Evolutionary conservation across 441 rosid genomes (phyloP), one percentile per base, ranked within the genome.

Genomic region (Populus hybrid): DNA sequence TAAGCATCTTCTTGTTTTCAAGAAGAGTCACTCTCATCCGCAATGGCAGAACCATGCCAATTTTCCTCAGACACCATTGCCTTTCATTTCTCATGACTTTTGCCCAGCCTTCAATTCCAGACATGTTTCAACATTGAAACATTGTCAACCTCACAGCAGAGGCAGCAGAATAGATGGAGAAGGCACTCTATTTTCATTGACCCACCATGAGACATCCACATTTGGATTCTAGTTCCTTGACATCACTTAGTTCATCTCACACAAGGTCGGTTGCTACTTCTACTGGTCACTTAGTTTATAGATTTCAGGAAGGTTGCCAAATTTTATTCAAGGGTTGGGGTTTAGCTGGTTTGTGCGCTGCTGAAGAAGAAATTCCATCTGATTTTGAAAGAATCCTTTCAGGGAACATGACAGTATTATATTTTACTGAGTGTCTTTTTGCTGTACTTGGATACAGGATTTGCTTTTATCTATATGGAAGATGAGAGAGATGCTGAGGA

Each of bases 401-500:
- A 68, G 50, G 16, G 87, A 91, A 40, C 5, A 6, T 67, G 38
- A 14, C 29, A 76, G 40, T 61, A 10, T 29, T 38, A 33, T 14
- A 74, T 65, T 40, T 29, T 45, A 68, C 68, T 72, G 79, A 53
- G 38, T 72, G 20, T 70, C 33, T 18, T 75, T 56, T 68, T 80
- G 8, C 35, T 40, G 50, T 76, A 40, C 31, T 42, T 79, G 31
- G 81, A 36, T 78, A 18, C 84, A 94, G 98, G 99, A 28, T 94
- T 92, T 87, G 99, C 97, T 72, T 95, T 95, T 73, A 85, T 95
- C 68, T 95, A 92, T 69, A 94, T 95, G 98, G 98, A 95, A 74
- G 97, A 92, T 84, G 99, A 95, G 84, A 93, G 97, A 84, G 99
- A 95, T 89, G 99, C 95, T 71, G 97, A 91, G 75, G 94, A 95